A percentile compares a stretch with the other conserved stretches of the same genome.
These are phyloP conservation scores for Colletotrichum sp. DNA, from an alignment of 2,329 filamentous ascomycete genomes.

Conservation along the genomic window DNA sequence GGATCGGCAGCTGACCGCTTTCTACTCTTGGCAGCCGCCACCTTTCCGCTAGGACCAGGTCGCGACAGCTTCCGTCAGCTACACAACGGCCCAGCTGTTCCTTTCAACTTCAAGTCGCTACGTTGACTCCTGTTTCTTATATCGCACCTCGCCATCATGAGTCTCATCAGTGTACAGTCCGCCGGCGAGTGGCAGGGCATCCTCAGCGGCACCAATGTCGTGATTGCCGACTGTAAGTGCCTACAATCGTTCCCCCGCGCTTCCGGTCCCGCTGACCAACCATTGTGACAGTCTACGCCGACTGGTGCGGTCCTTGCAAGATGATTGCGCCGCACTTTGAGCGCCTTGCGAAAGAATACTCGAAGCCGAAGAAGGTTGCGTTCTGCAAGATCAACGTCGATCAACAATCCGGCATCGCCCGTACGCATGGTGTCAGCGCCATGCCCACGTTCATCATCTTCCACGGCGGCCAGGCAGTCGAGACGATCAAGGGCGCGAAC, in stretches of 20 bases:
- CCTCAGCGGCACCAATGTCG: slow-evolving; percentile 75
- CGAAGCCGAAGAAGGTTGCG: slow-evolving; percentile 80
- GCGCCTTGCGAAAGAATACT: slow-evolving; percentile 78
- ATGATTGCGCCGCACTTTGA: slow-evolving; percentile 90
- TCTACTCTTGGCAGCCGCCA: not conserved
- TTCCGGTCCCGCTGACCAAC: slow-evolving; percentile 28
- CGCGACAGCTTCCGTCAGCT: slow-evolving; percentile 1
- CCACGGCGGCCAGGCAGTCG: slow-evolving; percentile 73
- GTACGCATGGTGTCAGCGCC: slow-evolving; percentile 79
- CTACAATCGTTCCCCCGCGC: not conserved
- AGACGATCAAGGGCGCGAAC: slow-evolving; percentile 84
- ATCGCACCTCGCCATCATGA: slow-evolving; percentile 39
- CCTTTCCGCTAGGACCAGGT: slow-evolving; percentile 15
- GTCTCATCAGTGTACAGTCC: slow-evolving; percentile 65
- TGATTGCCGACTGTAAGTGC: slow-evolving; percentile 86
- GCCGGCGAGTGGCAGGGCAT: slow-evolving; percentile 74
- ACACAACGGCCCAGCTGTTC: not conserved
- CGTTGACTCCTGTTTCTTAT: not conserved
- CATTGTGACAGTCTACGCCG: slow-evolving; percentile 76
- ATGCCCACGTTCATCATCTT: slow-evolving; percentile 97
- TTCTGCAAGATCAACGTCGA: slow-evolving; percentile 96
- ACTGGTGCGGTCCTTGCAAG: slow-evolving; percentile 95
- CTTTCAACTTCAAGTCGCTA: not conserved
- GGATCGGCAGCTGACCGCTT: slow-evolving; percentile 26
- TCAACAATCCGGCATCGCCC: slow-evolving; percentile 76